Conservation (phyloP, 2,329 filamentous ascomycete genomes). For the Ceratocystis huliohia region DNA sequence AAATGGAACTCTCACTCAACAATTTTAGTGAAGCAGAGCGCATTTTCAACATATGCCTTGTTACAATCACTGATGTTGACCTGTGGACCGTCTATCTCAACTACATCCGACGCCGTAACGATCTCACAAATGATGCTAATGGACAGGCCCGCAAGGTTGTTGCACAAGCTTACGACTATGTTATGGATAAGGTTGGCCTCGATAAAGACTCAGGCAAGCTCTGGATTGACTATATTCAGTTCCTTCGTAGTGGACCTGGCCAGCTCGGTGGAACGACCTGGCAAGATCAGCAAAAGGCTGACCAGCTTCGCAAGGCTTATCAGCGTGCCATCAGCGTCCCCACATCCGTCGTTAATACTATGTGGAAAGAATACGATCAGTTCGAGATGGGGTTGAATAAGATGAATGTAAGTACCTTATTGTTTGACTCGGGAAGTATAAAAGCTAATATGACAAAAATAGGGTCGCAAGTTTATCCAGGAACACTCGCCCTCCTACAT, state of each 20-base stretch:
- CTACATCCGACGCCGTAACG: constrained; percentile 84
- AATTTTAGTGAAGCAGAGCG: constrained; percentile 69
- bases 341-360: constrained; percentile 63
- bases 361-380: constrained; percentile 97
- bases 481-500: constrained; percentile 90
- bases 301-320: constrained; percentile 80
- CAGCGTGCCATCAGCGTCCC: constrained; percentile 81
- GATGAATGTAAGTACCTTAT: constrained; percentile 51
- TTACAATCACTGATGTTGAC: constrained; percentile 67
- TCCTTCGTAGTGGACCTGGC: constrained; percentile 79
- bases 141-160: constrained; percentile 69
- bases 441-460: background rate
- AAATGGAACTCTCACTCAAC: constrained; percentile 79
- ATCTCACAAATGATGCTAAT: constrained; percentile 62
- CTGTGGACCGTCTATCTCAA: constrained; percentile 92
- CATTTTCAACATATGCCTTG: constrained; percentile 69
- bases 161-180: constrained; percentile 80
- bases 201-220: constrained; percentile 82
- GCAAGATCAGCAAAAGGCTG: constrained; percentile 99
- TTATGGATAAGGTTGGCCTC: constrained; percentile 76
- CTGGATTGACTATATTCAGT: constrained; percentile 91
- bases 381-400: constrained; percentile 95
- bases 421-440: background rate
- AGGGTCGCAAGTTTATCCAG: constrained; percentile 89
- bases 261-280: constrained; percentile 72